Conservation (phyloP, 2,329 filamentous ascomycete genomes). For the Colletotrichum sp. region DNA sequence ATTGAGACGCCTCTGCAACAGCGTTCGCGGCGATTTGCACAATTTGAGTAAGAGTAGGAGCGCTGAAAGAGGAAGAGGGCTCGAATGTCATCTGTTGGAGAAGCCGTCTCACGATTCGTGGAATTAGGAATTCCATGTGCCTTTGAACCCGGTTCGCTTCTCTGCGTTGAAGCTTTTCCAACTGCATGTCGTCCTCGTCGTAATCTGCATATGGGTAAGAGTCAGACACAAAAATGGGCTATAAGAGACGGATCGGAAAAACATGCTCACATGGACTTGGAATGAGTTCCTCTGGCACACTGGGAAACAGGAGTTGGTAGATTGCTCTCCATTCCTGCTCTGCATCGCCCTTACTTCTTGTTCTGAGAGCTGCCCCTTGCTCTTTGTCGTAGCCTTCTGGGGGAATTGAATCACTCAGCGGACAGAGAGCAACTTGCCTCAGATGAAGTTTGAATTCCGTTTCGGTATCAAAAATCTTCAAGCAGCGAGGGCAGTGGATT, state of each 20-base stretch:
- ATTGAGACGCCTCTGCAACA: too few relatives aligned
- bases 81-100: too few relatives aligned
- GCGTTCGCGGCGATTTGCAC: too few relatives aligned
- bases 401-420: not conserved
- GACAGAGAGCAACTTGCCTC: too few relatives aligned
- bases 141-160: not conserved
- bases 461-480: accelerated
- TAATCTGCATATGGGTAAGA: not conserved
- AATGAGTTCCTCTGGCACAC: accelerated
- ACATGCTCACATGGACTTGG: not conserved
- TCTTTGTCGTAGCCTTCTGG: not conserved
- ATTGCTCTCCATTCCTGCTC: accelerated
- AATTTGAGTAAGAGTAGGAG: too few relatives aligned
- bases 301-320: accelerated
- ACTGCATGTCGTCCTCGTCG: not conserved
- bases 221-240: too few relatives aligned
- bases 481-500: not conserved
- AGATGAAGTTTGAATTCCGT: accelerated
- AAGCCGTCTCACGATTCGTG: too few relatives aligned
- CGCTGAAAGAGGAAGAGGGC: too few relatives aligned
- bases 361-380: not conserved
- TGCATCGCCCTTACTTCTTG: accelerated
- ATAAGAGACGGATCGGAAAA: too few relatives aligned
- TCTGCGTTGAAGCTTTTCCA: not conserved
- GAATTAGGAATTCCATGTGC: too few relatives aligned